Conservation (phyloP, 2,329 filamentous ascomycete genomes). For the Hypoxylon sp. region DNA sequence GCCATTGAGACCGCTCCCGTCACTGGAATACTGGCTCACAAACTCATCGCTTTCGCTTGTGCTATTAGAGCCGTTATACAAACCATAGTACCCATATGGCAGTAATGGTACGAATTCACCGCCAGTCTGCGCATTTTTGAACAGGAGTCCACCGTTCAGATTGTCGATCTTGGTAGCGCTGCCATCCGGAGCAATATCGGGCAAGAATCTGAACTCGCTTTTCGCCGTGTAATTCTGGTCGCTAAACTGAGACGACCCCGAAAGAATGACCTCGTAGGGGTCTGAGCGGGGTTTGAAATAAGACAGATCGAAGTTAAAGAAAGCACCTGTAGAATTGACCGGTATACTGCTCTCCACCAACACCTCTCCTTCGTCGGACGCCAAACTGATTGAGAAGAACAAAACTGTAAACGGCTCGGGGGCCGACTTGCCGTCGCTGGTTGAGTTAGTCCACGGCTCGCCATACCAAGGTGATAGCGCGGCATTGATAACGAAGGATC, state of each 20-base stretch:
- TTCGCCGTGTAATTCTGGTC: constrained; percentile 52
- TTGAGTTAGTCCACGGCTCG: constrained; percentile 50
- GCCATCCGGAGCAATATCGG: constrained; percentile 54
- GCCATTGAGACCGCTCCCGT: constrained; percentile 56
- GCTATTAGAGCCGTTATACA: constrained; percentile 54
- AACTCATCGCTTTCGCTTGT: constrained; percentile 49
- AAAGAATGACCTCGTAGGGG: constrained; percentile 56
- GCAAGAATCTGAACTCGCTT: constrained; percentile 56
- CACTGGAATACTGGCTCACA: constrained; percentile 55
- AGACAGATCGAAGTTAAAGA: constrained; percentile 55
- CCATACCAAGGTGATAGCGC: constrained; percentile 57
- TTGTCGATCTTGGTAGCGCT: constrained; percentile 61
- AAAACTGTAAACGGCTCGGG: constrained; percentile 46
- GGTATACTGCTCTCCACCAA: constrained; percentile 52
- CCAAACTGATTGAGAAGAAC: constrained; percentile 54
- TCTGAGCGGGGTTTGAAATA: constrained; percentile 52
- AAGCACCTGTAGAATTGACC: constrained; percentile 52
- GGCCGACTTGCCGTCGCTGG: constrained; percentile 30
- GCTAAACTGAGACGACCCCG: constrained; percentile 50
- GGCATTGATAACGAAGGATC: constrained; percentile 59
- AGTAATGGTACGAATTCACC: constrained; percentile 56
- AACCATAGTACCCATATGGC: constrained; percentile 59
- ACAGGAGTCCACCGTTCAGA: constrained; percentile 57
- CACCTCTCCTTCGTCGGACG: constrained; percentile 31
- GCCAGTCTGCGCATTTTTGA: constrained; percentile 53